Percentiles rank a stretch among this genome's conserved stretches.
Evolutionary conservation across 2,329 filamentous ascomycete genomes (phyloP).

Genomic region (Aspergillus hortae): DNA sequence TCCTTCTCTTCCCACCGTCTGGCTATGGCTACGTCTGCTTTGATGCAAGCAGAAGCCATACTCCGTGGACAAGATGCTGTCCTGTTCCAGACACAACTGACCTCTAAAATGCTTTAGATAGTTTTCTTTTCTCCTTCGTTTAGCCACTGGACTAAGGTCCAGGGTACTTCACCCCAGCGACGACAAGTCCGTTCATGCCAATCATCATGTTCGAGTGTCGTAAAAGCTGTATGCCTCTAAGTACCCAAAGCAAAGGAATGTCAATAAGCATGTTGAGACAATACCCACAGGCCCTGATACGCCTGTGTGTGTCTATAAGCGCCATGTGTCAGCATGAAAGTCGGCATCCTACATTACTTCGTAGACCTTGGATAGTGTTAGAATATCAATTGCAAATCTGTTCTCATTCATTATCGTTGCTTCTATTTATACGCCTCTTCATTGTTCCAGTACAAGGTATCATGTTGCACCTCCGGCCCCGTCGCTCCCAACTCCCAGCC

Average conservation of each 20-base stretch:
- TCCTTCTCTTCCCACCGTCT: not conserved
- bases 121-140: not conserved
- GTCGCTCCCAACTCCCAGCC: slow-evolving; percentile 55
- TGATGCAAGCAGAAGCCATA: slow-evolving; percentile 1
- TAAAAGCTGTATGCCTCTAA: slow-evolving; percentile 16
- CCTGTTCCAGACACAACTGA: no score
- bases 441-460: slow-evolving; percentile 53
- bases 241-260: slow-evolving; percentile 13
- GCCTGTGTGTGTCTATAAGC: not conserved
- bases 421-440: not conserved
- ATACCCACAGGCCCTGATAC: not conserved
- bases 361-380: not conserved
- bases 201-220: slow-evolving; percentile 10
- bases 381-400: not conserved
- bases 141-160: not conserved
- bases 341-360: slow-evolving; percentile 11
- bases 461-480: slow-evolving; percentile 48
- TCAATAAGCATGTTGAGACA: slow-evolving; percentile 9
- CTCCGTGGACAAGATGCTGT: no score
- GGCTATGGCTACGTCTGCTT: not conserved
- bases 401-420: not conserved
- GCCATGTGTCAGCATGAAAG: slow-evolving; percentile 9
- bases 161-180: slow-evolving; percentile 15
- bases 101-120: no score
- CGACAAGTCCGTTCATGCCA: slow-evolving; percentile 10